Evolutionary conservation across 768 basidiomycete genomes (phyloP).

Genomic region (Strobilomyces dryophilus): DNA sequence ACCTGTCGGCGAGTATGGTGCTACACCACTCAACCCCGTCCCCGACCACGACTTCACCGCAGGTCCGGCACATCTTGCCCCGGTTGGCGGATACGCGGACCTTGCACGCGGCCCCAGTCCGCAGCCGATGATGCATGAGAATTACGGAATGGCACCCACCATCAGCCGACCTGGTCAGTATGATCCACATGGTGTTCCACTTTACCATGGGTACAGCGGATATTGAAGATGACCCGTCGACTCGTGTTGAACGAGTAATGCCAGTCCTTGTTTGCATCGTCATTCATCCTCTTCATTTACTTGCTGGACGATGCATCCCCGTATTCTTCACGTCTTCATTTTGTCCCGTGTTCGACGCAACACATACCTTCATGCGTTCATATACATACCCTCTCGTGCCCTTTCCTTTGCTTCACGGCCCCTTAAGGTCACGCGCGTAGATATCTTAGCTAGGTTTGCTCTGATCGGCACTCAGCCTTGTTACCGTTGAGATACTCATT

Average conservation of each 20-base stretch:
- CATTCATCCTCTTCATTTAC: slow-evolving; percentile 13
- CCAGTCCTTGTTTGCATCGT: neutral
- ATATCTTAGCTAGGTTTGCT: slow-evolving; percentile 5
- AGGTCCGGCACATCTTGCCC: slow-evolving; percentile 50
- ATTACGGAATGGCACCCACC: slow-evolving; percentile 34
- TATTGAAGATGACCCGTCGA: slow-evolving; percentile 12
- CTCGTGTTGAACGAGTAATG: neutral
- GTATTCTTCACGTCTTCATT: neutral
- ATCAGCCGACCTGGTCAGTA: slow-evolving; percentile 47
- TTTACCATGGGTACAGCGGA: slow-evolving; percentile 45
- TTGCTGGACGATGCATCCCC: slow-evolving; percentile 32
- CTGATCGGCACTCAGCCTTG: slow-evolving; percentile 7
- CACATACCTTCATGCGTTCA: slow-evolving; percentile 12
- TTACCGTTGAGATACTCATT: slow-evolving; percentile 6
- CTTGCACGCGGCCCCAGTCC: slow-evolving; percentile 72
- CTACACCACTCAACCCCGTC: slow-evolving; percentile 38
- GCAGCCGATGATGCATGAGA: slow-evolving; percentile 49
- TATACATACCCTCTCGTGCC: slow-evolving; percentile 12
- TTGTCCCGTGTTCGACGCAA: neutral
- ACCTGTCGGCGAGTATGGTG: slow-evolving; percentile 29
- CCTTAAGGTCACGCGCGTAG: neutral
- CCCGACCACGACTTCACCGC: slow-evolving; percentile 79
- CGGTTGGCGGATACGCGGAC: slow-evolving; percentile 80
- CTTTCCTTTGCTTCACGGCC: neutral
- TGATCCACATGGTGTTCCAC: slow-evolving; percentile 52